Evolutionary conservation across 2,329 filamentous ascomycete species (phyloP), one percentile per base, ranked within the genome.

Genomic region (Hymenoscyphus occultus): DNA sequence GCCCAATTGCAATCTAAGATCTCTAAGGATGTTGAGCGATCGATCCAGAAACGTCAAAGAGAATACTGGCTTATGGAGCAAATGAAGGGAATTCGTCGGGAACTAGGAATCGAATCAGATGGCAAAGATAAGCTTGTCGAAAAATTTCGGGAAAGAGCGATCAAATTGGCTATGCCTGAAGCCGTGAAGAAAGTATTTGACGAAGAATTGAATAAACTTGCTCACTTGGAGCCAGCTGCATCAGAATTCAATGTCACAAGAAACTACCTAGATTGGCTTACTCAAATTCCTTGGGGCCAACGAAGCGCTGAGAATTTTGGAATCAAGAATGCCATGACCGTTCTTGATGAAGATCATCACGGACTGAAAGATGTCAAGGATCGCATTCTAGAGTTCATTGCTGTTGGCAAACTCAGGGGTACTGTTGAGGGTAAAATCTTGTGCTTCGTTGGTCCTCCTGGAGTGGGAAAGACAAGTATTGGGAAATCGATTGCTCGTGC

Each of bases 21-120:
- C 65, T 92, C 91, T 65, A 97, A 97, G 79, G 95, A 99, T 75
- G 96, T 99, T 19, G 95, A 98, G 77, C 92, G 87, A 74, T 97
- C 97, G 79, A 98, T 99, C 62, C 93, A 93, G 73, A 98, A 99
- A 80, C 89, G 94, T 39, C 95, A 99, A 77, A 88, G 95, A 61
- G 95, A 99, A 76, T 99, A 98, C 80, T 98, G 93, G 91, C 82
- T 99, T 58, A 96, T 97, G 92, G 95, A 99, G 79, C 96, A 99
- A 77, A 97, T 99, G 93, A 98, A 98, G 82, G 95, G 93, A 32
- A 99, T 99, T 74, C 90, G 92, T 65, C 86, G 95, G 65, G 95
- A 99, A 78, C 86, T 99, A 59, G 95, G 96, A 28, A 92, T 99
- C 62, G 96, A 99, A 77, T 96, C 92, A 5, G 95, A 99, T 75